Evolutionary conservation across 139 green algal genomes (phyloP).

Genomic region (Auxenochlorella pyrenoidosa): DNA sequence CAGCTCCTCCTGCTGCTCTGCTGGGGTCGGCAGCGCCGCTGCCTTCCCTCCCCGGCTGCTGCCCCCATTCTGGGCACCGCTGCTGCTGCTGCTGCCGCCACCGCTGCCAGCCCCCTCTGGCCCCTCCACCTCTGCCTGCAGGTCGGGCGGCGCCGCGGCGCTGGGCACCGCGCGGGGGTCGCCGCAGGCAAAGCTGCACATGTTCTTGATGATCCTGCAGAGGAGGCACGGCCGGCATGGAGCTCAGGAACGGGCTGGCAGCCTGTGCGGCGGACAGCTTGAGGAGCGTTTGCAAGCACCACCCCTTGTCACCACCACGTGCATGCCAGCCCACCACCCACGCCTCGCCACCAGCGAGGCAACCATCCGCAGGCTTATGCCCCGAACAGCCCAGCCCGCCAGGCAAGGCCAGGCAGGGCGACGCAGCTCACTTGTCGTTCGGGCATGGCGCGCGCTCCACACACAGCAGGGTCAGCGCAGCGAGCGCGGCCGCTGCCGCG

Average conservation of each 20-base stretch:
- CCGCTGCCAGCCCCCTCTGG: neutral
- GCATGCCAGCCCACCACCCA: too few species aligned
- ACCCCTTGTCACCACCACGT: too few species aligned
- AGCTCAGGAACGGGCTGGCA: too few species aligned
- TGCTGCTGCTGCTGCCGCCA: constrained; percentile 11
- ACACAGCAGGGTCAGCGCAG: constrained; percentile 75
- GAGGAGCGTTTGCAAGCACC: too few species aligned
- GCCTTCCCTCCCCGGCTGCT: neutral
- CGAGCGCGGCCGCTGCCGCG: constrained; percentile 68
- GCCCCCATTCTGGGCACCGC: constrained; percentile 9
- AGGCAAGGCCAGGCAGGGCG: too few species aligned
- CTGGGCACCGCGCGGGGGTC: constrained; percentile 65
- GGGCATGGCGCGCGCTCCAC: constrained; percentile 74
- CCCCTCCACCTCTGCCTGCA: constrained; percentile 30
- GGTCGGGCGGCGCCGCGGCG: constrained; percentile 20
- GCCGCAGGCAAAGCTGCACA: constrained; percentile 78
- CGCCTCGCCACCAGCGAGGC: too few species aligned
- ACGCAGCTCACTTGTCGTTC: constrained; percentile 75
- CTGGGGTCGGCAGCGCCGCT: neutral
- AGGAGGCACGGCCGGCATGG: neutral
- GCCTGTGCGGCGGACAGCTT: too few species aligned
- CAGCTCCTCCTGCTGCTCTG: constrained; percentile 31
- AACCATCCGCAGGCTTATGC: neutral
- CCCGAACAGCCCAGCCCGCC: neutral
- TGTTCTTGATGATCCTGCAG: constrained; percentile 81